Percentiles rank a stretch among this genome's conserved stretches.
Conservation (phyloP, 2,329 filamentous ascomycete genomes). For the Penicillium sp. region DNA sequence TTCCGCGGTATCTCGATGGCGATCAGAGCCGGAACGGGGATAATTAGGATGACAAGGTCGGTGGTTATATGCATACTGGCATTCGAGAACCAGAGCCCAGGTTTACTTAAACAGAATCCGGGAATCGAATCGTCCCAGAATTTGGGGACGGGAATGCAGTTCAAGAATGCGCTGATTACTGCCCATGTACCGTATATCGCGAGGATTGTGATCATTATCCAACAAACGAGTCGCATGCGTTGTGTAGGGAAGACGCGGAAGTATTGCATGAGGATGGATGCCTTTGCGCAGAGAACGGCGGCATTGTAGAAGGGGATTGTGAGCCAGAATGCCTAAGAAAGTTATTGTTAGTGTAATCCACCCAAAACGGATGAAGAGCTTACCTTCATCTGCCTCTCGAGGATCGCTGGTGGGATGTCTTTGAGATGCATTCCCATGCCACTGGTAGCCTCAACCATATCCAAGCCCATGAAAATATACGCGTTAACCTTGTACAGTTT, state of each 20-base stretch:
- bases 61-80: conserved; percentile 47
- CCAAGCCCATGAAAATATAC: conserved; percentile 36
- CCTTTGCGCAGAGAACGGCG: conserved; percentile 44
- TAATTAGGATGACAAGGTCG: conserved; percentile 45
- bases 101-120: conserved; percentile 40
- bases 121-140: conserved; percentile 33
- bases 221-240: conserved; percentile 38
- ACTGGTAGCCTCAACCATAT: conserved; percentile 33
- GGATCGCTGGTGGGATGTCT: conserved; percentile 30
- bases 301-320: conserved; percentile 42
- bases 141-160: conserved; percentile 37
- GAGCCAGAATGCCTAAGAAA: conserved; percentile 37
- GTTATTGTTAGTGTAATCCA: not conserved
- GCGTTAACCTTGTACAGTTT: conserved; percentile 29
- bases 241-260: conserved; percentile 46
- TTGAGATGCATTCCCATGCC: conserved; percentile 38
- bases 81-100: conserved; percentile 47
- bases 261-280: conserved; percentile 52
- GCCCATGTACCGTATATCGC: conserved; percentile 38
- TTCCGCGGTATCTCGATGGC: conserved; percentile 42
- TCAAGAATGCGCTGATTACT: conserved; percentile 37
- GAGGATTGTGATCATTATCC: conserved; percentile 37
- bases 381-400: conserved; percentile 37
- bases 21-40: conserved; percentile 47
- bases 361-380: not conserved